Evolutionary conservation across 2,329 filamentous ascomycete genomes (phyloP).

Genomic region (Penicillium sp.): DNA sequence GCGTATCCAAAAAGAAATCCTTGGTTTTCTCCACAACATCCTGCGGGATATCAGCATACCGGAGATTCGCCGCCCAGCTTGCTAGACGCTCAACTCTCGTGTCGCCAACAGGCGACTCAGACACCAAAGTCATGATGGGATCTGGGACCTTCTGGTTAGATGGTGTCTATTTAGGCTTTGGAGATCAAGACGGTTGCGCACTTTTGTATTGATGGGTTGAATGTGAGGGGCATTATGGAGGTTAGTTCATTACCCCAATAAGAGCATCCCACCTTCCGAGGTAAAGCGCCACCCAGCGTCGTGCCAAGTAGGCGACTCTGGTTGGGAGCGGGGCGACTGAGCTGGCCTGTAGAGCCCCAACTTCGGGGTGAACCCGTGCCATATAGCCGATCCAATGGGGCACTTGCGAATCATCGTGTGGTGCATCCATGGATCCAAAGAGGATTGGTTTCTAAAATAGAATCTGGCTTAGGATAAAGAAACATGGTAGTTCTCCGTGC

Average conservation of each 20-base stretch:
- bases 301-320: slow-evolving; percentile 14
- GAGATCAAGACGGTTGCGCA: not conserved
- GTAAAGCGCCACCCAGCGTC: slow-evolving; percentile 2
- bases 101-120: not conserved
- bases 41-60: slow-evolving; percentile 23
- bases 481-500: not conserved
- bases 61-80: slow-evolving; percentile 20
- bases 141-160: not conserved
- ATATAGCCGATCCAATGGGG: slow-evolving; percentile 13
- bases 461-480: not conserved
- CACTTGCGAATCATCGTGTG: not conserved
- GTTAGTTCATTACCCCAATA: not conserved
- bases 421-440: not conserved
- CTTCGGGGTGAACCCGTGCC: not conserved
- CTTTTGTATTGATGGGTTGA: not conserved
- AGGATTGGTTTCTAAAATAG: not conserved
- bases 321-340: not conserved
- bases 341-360: not conserved
- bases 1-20: slow-evolving; percentile 32
- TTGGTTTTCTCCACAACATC: slow-evolving; percentile 31
- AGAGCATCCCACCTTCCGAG: slow-evolving; percentile 11
- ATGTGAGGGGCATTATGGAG: not conserved
- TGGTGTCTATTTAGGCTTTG: not conserved
- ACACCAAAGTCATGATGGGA: not conserved
- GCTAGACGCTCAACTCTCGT: slow-evolving; percentile 23